Conservation (phyloP, 2,329 filamentous ascomycete genomes). For the Botrytis cinerea region DNA sequence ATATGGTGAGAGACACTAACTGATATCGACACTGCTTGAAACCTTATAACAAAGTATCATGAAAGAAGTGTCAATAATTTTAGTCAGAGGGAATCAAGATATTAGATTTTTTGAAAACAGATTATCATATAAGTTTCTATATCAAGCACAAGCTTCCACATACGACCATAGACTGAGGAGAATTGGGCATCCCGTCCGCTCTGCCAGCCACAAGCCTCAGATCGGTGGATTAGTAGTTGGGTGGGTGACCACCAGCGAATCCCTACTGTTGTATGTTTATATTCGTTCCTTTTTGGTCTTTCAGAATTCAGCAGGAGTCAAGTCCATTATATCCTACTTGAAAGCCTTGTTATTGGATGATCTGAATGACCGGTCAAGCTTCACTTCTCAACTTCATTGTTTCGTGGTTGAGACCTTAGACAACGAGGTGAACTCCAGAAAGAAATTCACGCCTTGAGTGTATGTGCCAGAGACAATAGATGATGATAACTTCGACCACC, state of each 20-base stretch:
- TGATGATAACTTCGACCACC: neutral
- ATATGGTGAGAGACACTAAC: neutral
- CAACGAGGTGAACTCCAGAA: no score
- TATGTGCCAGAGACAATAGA: no score
- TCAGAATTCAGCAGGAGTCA: neutral
- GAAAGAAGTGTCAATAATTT: no score
- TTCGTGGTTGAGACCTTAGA: neutral
- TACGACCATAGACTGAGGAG: slow-evolving; percentile 8
- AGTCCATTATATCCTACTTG: neutral
- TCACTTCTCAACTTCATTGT: neutral
- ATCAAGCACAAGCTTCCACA: neutral
- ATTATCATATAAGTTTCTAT: neutral
- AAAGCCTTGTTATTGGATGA: neutral
- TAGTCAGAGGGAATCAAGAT: no score
- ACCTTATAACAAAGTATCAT: neutral
- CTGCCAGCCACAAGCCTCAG: slow-evolving; percentile 6
- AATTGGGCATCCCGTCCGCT: slow-evolving; percentile 17
- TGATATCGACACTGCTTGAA: neutral
- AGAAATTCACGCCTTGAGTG: no score
- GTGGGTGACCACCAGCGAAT: slow-evolving; percentile 18
- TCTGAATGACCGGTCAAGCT: neutral
- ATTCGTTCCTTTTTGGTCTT: neutral
- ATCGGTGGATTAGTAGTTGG: slow-evolving; percentile 11
- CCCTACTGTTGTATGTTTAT: slow-evolving; percentile 2
- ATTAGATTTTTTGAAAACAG: neutral